These are phyloP conservation scores for Boletus sp. DNA, from an alignment of 768 basidiomycete species.

Conservation along the genomic window DNA sequence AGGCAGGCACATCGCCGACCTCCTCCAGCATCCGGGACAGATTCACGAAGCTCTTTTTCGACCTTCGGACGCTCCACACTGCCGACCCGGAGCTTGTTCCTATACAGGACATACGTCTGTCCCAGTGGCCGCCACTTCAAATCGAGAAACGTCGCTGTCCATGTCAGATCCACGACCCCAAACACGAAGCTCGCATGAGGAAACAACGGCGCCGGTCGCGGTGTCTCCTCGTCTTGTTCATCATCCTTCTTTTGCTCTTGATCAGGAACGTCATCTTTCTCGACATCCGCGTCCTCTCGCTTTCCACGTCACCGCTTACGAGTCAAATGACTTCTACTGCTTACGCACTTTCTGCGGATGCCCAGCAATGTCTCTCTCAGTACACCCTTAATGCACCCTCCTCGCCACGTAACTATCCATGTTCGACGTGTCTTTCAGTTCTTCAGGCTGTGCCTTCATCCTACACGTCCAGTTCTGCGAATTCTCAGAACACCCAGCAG, in stretches of 20 bases:
- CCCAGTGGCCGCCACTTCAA: conserved; percentile 40
- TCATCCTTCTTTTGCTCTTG: conserved; percentile 42
- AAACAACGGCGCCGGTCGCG: conserved; percentile 31
- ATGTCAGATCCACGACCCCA: conserved; percentile 24
- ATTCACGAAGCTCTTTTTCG: conserved; percentile 38
- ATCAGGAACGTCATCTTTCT: conserved; percentile 41
- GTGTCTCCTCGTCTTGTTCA: conserved; percentile 33
- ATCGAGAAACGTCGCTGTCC: conserved; percentile 35
- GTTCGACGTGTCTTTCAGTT: conserved; percentile 42
- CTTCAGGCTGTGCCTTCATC: conserved; percentile 39
- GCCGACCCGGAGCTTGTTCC: conserved; percentile 27
- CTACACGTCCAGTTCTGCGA: conserved; percentile 28
- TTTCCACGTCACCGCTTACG: conserved; percentile 12
- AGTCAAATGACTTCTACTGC: conserved; percentile 27
- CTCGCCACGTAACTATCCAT: conserved; percentile 44
- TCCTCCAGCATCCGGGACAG: conserved; percentile 29
- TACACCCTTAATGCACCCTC: conserved; percentile 45
- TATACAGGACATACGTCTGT: conserved; percentile 19
- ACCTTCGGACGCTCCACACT: conserved; percentile 31
- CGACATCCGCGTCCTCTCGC: conserved; percentile 34
- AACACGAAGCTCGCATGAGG: conserved; percentile 20
- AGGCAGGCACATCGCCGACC: conserved; percentile 19
- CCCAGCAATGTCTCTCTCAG: conserved; percentile 46
- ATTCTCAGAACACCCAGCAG: conserved; percentile 33
- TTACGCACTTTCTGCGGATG: conserved; percentile 35